Base-by-base conservation (phyloP, 2,329 filamentous ascomycete genomes). In the Aspergillus quadrilineatus region DNA sequence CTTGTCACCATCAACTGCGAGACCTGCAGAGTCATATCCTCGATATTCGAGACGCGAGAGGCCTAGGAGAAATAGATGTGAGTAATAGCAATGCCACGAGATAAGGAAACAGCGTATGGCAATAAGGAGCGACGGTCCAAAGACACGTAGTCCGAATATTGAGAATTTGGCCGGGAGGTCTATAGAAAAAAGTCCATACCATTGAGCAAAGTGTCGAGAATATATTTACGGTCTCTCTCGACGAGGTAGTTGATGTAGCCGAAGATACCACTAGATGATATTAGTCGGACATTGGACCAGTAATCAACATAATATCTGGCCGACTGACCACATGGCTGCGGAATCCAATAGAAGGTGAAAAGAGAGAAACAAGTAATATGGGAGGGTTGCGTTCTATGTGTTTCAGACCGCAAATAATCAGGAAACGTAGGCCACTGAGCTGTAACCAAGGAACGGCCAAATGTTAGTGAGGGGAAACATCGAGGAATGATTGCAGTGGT, bases 201-300 rank as follows among this genome's bases (percentile, higher is more conserved):
- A 82, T 97, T 97, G 77, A 97, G 89, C 67, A 99, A 84, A 62
- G 93, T 97, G 75, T 97, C 88, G 73, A 97, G 84, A 76, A 97
- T 96, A 80, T 89, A 95, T 79, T 90, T 92, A 77, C 94, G 87
- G 82, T 97, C 93, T 85, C 96, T 97, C 85, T 97, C 94, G 75
- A 97, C 92, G 76, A 97, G 82, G 80, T 97, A 97, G 83, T 97
- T 97, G 82, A 97, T 90, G 84, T 97, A 97, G 71, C 93, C 93
- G 81, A 97, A 84, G 50, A 75, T 75, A 59, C 72, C 72, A 70
- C 72, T 75, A 34, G 10, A 34, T 6, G 26, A 29, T 34, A 63
- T 68, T 14, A 69, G 64, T 15, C 50, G 30, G 50, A 41, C 30
- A 22, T 12, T n/a, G 22, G 39, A 34, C 10, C 29, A 26, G 8